Evolutionary conservation across 345 rosid species (phyloP).

Genomic region (Anastatica hierochuntica): DNA sequence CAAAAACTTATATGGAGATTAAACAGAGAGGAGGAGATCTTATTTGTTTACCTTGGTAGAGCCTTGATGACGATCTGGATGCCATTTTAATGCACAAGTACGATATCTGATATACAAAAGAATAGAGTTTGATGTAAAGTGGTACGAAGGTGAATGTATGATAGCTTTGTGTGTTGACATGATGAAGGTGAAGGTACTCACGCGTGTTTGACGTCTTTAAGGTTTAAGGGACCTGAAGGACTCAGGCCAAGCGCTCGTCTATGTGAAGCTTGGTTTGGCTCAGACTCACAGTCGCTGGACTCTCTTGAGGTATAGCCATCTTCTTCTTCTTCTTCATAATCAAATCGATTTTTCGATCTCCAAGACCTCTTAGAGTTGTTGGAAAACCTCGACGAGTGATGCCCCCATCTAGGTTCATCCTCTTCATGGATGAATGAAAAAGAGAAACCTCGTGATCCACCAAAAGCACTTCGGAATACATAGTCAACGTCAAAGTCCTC

Average conservation of each 20-base stretch:
- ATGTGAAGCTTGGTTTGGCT: conserved; percentile 40
- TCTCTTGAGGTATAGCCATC: conserved; percentile 50
- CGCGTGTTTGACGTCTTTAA: conserved; percentile 79
- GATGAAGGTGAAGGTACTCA: conserved; percentile 30
- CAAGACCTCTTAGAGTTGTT: conserved; percentile 30
- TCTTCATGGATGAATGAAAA: conserved; percentile 54
- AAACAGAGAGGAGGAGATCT: background rate
- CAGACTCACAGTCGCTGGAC: conserved; percentile 30
- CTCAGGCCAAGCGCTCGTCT: conserved; percentile 74
- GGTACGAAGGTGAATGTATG: background rate
- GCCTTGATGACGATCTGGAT: conserved; percentile 96
- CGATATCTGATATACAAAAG: conserved; percentile 45
- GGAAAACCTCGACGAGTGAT: conserved; percentile 27
- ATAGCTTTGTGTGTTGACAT: no score
- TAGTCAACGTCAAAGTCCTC: conserved; percentile 45
- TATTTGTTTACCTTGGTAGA: conserved; percentile 55
- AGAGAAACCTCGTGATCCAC: conserved; percentile 42
- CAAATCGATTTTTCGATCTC: conserved; percentile 30
- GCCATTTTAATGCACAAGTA: conserved; percentile 84
- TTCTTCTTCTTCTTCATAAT: conserved; percentile 47
- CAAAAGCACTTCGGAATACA: conserved; percentile 53
- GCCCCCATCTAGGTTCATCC: conserved; percentile 38
- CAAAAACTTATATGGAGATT: background rate
- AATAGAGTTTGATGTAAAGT: background rate
- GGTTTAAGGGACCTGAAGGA: conserved; percentile 63